Evolutionary conservation across 2,329 filamentous ascomycete species (phyloP), one percentile per base, ranked within the genome.

Genomic region (Chalaropsis ovoidea): DNA sequence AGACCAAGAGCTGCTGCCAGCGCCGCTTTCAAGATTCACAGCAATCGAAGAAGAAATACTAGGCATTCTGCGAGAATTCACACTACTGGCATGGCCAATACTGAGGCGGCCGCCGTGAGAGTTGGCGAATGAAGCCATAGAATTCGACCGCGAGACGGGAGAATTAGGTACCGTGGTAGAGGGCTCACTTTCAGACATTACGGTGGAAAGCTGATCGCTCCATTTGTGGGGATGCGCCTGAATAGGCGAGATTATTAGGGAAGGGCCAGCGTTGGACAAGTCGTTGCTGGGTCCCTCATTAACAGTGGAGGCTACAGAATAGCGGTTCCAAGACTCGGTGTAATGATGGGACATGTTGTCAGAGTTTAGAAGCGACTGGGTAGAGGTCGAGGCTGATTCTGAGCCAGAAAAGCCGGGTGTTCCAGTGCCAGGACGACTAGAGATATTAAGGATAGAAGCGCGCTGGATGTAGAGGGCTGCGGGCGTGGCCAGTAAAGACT

Each of bases 151-250:
- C 24, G 81, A 82, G 17, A 74, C 76, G 47, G 77, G 76, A 41
- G 79, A 75, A 71, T 67, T 63, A 19, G 66, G 66, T 6, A 60
- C 63, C 4, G 66, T 63, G 11, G 80, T 84, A 43, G 74, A 77
- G 54, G 74, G 77, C 68, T 86, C 84, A 71, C 81, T 82, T 72
- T 85, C 84, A 42, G 84, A 86, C 73, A 81, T 76, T 68, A 86
- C 83, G 56, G 83, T 85, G 47, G 84, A 86, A 52, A 86, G 77
- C 73, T 85, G 82, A 56, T 81, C 81, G 73, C 82, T 85, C 82
- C 83, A 86, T 78, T 82, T 81, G 71, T 84, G 82, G 65, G 79
- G 77, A 67, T 77, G 73, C 60, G 77, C 72, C 69, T 80, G 73
- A 77, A 82, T 82, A 70, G 71, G 71, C 31, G 43, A 47, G 22